Base-by-base conservation (phyloP, 805 yeast genomes). In the Saccharomycopsis vini region DNA sequence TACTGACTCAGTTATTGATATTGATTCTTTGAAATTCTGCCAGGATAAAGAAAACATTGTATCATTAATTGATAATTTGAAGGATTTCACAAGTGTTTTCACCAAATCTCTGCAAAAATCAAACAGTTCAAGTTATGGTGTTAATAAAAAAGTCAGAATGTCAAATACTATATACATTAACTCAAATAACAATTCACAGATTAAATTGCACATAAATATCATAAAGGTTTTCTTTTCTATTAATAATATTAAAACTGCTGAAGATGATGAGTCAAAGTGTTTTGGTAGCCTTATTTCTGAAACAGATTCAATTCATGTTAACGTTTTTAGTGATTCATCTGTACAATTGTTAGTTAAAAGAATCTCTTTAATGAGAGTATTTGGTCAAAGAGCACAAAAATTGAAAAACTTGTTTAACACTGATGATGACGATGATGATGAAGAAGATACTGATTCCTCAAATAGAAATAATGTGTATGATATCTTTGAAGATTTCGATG, bases 311-410 rank as follows among this genome's bases (percentile, higher is more conserved):
- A 16, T 41, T 29, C 37, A 39, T 20, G 12, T 49, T 4, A 44
- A 44, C 31, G 9, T 46, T 4, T 44, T 47, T 13, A 34, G 28
- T 7, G 50, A 45, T 18, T 18, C 32, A 3, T 18, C 42, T 3
- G 15, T 44, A 3, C 51, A 48, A 23, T 2, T 42, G n/a, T 18
- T 45, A n/a, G 36, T 48, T 7, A 26, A 44, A 6, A 32, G 47
- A 23, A 20, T 50, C 6, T 9, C 53, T n/a, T 46, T 54, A 5
- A 26, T 53, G 5, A 50, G 51, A 2, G 50, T 44, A 5, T 38
- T 9, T 38, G 41, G 33, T 16, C 18, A 34, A 24, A 29, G 18
- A 19, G 6, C 15, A 21, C 22, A 32, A 22, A 20, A 18, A 7
- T 43, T 2, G 47, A 44, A 7, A 10, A 7, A 6, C 6, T 7